Conservation (phyloP, 2,329 filamentous ascomycete genomes). For the Didymella segeticola region DNA sequence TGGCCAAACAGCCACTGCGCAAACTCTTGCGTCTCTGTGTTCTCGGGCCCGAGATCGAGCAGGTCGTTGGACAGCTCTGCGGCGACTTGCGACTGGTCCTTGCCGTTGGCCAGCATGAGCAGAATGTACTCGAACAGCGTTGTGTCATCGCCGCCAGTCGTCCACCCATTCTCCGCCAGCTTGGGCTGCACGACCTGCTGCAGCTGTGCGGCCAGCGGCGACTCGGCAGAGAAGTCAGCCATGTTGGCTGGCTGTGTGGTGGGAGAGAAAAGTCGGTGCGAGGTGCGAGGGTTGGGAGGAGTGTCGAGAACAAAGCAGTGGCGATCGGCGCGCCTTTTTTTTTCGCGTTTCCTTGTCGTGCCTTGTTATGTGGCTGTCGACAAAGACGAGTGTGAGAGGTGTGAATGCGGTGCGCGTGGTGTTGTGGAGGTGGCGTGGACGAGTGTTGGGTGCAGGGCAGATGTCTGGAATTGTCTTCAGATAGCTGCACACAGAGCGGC, state of each 20-base stretch:
- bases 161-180: constrained; percentile 92
- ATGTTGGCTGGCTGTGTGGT: constrained; percentile 56
- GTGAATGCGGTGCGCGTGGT: constrained; percentile 20
- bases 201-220: constrained; percentile 84
- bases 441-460: constrained; percentile 19
- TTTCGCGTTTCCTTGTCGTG: constrained; percentile 23
- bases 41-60: constrained; percentile 80
- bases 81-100: constrained; percentile 88
- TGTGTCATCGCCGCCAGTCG: constrained; percentile 77
- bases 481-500: too few species aligned
- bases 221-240: constrained; percentile 78
- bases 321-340: constrained; percentile 32
- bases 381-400: constrained; percentile 20
- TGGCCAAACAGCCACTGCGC: constrained; percentile 93
- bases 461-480: constrained; percentile 7
- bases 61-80: constrained; percentile 87
- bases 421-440: constrained; percentile 4
- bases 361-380: constrained; percentile 10
- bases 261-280: constrained; percentile 20
- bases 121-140: constrained; percentile 95
- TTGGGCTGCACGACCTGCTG: constrained; percentile 86
- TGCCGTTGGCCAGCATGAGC: constrained; percentile 95
- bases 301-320: constrained; percentile 29
- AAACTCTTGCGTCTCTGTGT: constrained; percentile 82
- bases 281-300: constrained; percentile 20